Evolutionary conservation across 352 stramenopile species (phyloP), one percentile per base, ranked within the genome.

Genomic region (Globisporangium nagaii): DNA sequence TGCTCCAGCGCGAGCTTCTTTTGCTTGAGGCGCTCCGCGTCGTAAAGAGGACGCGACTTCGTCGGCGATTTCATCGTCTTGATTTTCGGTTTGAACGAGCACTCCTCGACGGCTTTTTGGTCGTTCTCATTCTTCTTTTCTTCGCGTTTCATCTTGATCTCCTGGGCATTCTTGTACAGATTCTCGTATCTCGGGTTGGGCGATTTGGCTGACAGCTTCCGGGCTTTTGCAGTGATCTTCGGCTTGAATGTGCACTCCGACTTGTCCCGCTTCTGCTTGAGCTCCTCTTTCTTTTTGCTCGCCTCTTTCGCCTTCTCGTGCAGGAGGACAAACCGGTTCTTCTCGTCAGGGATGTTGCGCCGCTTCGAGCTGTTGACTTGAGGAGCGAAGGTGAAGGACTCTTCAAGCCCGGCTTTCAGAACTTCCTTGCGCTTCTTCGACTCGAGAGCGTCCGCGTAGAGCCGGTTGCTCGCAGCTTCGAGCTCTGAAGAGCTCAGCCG

Each of bases 41-140:
- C 81, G 27, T 93, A 93, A 13, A 93, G 58, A 3, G 80, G 80
- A 9, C 70, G 66, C 2, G 64, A 67, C 40, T 83, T 79, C 3
- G 72, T 52, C 11, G 73, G 79, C 2, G 74, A 87, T 50, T 86
- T 89, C 30, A 66, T 70, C 1, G 63, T 40, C 19, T 72, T 86
- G 49, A 91, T 90, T 48, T 89, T 88, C 3, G 83, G 83, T 31
- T 87, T 86, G 56, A 93, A 93, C 1, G 80, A 85, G 31, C 71
- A 88, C 56, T 84, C 68, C 17, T 86, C 80, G 24, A 81, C 71
- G 0, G 67, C 71, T 7, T 74, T 73, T 39, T 79, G 75, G 15
- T 82, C 67, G 35, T 62, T 69, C 43, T 86, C 79, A 11, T 75
- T 59, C 7, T 81, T 71, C 52, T 88, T 91, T 32, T 84, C 75